Base-by-base conservation (phyloP, 148 eudicot genomes). In the Cornus suecica region DNA sequence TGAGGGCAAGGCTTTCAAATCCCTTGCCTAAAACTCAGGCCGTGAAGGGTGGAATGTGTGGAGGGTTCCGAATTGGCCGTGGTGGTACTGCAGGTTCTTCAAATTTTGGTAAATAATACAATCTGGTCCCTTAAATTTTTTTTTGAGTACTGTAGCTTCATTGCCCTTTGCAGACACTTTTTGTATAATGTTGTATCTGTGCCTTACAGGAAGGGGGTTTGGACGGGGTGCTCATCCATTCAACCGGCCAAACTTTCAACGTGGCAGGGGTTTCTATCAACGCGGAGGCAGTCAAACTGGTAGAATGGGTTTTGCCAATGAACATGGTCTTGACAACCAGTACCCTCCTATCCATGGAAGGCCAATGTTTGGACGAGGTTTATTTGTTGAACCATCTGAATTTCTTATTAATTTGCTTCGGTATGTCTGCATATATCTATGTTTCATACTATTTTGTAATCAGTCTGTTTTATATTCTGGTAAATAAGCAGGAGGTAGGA, bases 11-110 rank as follows among this genome's bases (percentile, higher is more conserved):
- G 83, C 91, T 92, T 58, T 92, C 97, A 66, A 92, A 92, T 79
- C 97, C 97, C 51, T 68, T 83, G 84, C 97, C 97, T 9, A 92
- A 92, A 83, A 87, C 88, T 69, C 94, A 90, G 87, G 94, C 90
- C 73, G 91, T 92, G 70, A 92, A 92, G 85, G 97, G 97, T 63
- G 97, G 91, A 65, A 90, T 92, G 88, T 79, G 84, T 61, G 97
- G 97, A 60, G 97, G 97, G 54, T 90, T 92, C 64, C 84, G 87
- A 75, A 90, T 92, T 74, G 91, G 90, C 74, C 87, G 74, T 75
- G 88, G 85, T 76, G 80, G 77, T 74, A 85, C 85, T 78, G 79
- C 69, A 54, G 70, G 63, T 65, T 54, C 70, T 83, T 32, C 76
- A 32, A 72, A 41, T 70, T 66, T 65, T 61, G 76, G 86, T 74